Evolutionary conservation across 176 grass and related monocot genomes (phyloP).

Genomic region (Aegilops umbellulata): DNA sequence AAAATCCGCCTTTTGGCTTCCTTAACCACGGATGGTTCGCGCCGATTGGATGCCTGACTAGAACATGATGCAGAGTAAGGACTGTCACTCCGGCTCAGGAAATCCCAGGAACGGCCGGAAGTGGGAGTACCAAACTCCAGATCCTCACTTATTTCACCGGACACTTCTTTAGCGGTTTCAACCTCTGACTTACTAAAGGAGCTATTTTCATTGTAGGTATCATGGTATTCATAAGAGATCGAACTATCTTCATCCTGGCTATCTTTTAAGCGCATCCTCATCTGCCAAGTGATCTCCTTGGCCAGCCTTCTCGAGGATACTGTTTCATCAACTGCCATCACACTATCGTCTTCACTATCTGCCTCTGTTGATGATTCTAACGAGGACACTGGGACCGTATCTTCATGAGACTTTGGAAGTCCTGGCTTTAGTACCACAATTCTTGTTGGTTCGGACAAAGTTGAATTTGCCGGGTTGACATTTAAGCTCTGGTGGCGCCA

Average conservation of each 20-base stretch:
- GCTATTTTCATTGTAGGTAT: constrained; percentile 44
- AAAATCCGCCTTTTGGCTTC: constrained; percentile 86
- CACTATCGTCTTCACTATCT: constrained; percentile 45
- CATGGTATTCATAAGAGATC: constrained; percentile 42
- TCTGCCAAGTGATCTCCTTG: constrained; percentile 58
- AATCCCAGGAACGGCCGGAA: constrained; percentile 78
- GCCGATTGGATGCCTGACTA: constrained; percentile 45
- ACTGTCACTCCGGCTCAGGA: constrained; percentile 59
- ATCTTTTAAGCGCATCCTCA: constrained; percentile 54
- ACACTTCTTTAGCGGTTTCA: constrained; percentile 63
- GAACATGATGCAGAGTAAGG: constrained; percentile 71
- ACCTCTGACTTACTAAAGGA: constrained; percentile 67
- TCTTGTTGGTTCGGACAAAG: constrained; percentile 69
- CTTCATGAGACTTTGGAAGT: constrained; percentile 37
- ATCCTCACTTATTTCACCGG: constrained; percentile 58
- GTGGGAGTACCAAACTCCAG: constrained; percentile 67
- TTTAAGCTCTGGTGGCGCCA: constrained; percentile 36
- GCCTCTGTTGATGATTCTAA: constrained; percentile 30
- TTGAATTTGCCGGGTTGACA: constrained; percentile 38
- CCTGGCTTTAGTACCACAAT: constrained; percentile 94
- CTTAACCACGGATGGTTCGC: constrained; percentile 63
- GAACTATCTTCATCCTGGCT: constrained; percentile 38
- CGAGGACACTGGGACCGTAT: constrained; percentile 19
- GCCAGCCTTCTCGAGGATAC: constrained; percentile 49
- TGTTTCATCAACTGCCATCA: constrained; percentile 42